These are phyloP conservation scores for Apophysomyces elegans DNA, from an alignment of 371 early-diverging fungal genomes.

Conservation along the genomic window DNA sequence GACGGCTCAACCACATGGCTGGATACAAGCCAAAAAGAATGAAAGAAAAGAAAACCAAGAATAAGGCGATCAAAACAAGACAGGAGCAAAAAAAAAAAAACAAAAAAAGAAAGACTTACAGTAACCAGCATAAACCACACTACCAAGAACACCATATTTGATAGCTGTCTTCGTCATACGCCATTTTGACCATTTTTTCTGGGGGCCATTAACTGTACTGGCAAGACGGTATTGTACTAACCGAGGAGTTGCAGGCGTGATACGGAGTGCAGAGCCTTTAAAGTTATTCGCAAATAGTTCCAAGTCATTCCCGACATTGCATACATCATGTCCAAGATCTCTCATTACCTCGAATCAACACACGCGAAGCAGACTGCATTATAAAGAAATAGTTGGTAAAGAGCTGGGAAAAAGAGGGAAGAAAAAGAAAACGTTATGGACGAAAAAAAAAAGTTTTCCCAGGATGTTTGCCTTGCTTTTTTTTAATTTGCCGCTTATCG, in stretches of 20 bases:
- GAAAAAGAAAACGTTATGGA: not conserved
- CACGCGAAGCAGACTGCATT: slow-evolving; percentile 1
- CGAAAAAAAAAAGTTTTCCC: not conserved
- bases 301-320: not conserved
- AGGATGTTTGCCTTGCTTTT: not conserved
- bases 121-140: slow-evolving; percentile 37
- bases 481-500: slow-evolving; percentile 2
- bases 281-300: not conserved
- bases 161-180: slow-evolving; percentile 35
- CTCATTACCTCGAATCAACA: not conserved
- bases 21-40: not conserved
- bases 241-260: not conserved
- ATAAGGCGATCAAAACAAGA: not conserved
- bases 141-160: slow-evolving; percentile 43
- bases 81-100: not conserved
- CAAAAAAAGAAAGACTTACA: slow-evolving; percentile 27
- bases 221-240: not conserved
- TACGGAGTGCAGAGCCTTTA: not conserved
- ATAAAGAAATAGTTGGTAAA: not conserved
- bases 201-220: not conserved
- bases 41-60: not conserved
- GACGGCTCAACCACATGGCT: slow-evolving; percentile 59
- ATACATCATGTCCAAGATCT: not conserved
- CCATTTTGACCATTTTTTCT: slow-evolving; percentile 26
- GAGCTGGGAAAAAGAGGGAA: not conserved